Base-by-base conservation (phyloP, 345 rosid genomes). In the Gossypium raimondii region DNA sequence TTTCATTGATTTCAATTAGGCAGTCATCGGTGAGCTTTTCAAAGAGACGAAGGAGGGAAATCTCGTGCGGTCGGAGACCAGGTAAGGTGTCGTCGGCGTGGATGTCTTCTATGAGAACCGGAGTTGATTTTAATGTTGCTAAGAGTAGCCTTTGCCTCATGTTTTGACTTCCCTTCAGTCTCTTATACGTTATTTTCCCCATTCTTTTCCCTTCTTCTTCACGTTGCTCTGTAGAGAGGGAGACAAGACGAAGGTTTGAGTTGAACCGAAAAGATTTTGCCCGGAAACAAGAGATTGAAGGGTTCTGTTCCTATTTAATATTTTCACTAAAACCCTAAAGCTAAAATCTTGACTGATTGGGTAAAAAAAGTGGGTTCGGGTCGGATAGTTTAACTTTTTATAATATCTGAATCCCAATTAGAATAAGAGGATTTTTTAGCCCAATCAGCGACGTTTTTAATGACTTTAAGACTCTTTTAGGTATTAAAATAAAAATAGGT, bases 21-120 rank as follows among this genome's bases (percentile, higher is more conserved):
- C 92, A 85, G 80, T 91, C 97, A 81, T 95, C 99, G 64, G 79
- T 84, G 72, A 93, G 74, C 56, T 65, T 80, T 66, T 93, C 97
- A 57, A 93, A 74, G 68, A 93, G 97, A 80, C 89, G 97, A 73
- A 93, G 85, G 71, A 95, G 86, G 81, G 93, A 88, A 78, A 93
- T 75, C 86, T 95, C 96, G 67, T 93, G 87, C 16, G 83, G 89
- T 6, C 80, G 92, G 74, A 91, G 97, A 58, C 98, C 97, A 2
- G 99, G 97, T 65, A 85, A 68, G 53, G 81, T 85, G 38, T 88
- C 85, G 25, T 88, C 88, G 70, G 92, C 78, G 43, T 92, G 94
- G 72, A 95, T 90, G 64, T 85, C 98, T 6, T 91, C 89, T 7
- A 95, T 80, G 57, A 76, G 47, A 66, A 93, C 62, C 20, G 97